Evolutionary conservation across 305 asterid genomes (phyloP), one percentile per base, ranked within the genome.

Genomic region (Fraxinus baroniana): DNA sequence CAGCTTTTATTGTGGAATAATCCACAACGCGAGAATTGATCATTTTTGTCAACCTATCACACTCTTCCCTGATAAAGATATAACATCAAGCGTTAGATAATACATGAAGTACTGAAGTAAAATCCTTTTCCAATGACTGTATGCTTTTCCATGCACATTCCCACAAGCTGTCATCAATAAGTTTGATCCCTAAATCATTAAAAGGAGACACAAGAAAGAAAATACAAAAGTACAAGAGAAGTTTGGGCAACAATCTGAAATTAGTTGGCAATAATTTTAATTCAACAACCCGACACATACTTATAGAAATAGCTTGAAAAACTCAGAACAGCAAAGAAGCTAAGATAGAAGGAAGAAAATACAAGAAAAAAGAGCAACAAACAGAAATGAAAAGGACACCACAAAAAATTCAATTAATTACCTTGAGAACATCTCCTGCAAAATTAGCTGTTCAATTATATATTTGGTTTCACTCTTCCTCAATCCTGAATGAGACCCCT

Each of bases 381-480:
- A 83, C 49, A 75, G 62, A 70, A 24, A 68, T 68, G n/a, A 13
- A 68, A 68, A 68, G 37, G 37, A 66, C 36, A 26, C 20, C 20
- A 28, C 75, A 60, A 22, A 41, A 74, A 37, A 32, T 60, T 78
- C 78, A n/a, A 17, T 49, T 26, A 32, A 64, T 77, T 91, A 94
- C 98, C 98, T 91, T 46, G 98, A 90, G 82, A 90, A 93, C 17
- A 87, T 86, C 84, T 91, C 97, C 82, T 84, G 89, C 93, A 80
- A 49, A 62, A 94, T 88, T 81, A 94, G 93, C 77, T 86, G 89
- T 81, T 90, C 95, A 55, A 94, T 89, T 35, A 87, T 79, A 86
- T 64, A 83, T 83, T 92, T 92, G 55, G 91, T 88, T 79, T 92
- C 91, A 79, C 84, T 89, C 83, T 82, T 86, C 89, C 78, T 74